phyloP scores from a whole-genome alignment of 108 stramenopile genomes.

The Cyclotella baltica region DNA sequence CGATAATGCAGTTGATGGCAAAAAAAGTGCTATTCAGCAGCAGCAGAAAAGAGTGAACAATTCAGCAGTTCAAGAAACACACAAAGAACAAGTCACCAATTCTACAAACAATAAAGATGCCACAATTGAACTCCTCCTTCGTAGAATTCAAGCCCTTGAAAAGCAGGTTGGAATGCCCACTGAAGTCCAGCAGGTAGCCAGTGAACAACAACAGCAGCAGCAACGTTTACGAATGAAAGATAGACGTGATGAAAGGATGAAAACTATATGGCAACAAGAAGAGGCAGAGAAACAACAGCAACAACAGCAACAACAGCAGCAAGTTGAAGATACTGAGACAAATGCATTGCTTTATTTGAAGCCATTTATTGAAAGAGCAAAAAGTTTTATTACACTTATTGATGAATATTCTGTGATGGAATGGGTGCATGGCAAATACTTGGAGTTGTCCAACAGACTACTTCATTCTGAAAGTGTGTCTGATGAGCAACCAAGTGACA shows the following conservation, averaged over 20 bases:
- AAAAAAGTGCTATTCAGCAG: neutral
- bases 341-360: too few species aligned
- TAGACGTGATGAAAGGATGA: constrained; percentile 35
- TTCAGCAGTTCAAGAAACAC: neutral
- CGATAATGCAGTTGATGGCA: neutral
- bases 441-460: too few species aligned
- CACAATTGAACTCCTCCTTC: constrained; percentile 22
- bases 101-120: constrained; percentile 7
- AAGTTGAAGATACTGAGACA: neutral
- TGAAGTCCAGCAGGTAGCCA: neutral
- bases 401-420: too few species aligned
- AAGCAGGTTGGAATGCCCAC: constrained; percentile 27
- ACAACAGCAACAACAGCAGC: neutral
- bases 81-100: neutral
- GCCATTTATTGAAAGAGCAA: neutral
- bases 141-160: constrained; percentile 42
- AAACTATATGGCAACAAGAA: constrained; percentile 24
- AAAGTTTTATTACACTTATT: too few species aligned
- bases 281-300: constrained; percentile 15
- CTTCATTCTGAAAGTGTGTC: too few species aligned
- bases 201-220: constrained; percentile 5
- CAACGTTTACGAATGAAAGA: constrained; percentile 39
- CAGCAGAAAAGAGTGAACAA: neutral
- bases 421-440: too few species aligned
- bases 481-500: too few species aligned